These are phyloP conservation scores for Arthrinium puccinioides DNA, from an alignment of 2,329 filamentous ascomycete genomes.

Conservation along the genomic window DNA sequence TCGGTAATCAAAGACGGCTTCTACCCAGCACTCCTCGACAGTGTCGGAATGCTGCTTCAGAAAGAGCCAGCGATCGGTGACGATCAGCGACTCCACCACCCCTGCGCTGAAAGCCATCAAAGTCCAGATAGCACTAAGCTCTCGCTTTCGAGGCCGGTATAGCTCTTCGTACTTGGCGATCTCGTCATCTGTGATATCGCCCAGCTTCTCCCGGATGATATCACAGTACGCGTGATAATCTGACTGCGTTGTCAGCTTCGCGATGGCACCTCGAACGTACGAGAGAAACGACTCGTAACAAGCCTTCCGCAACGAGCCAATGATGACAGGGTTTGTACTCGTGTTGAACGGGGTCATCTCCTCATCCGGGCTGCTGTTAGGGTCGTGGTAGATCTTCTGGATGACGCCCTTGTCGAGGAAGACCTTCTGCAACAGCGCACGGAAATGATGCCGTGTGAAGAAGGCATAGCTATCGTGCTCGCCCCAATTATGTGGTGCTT, in stretches of 20 bases:
- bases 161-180: slow-evolving; percentile 61
- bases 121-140: slow-evolving; percentile 83
- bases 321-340: slow-evolving; percentile 73
- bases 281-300: slow-evolving; percentile 68
- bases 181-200: slow-evolving; percentile 63
- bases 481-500: slow-evolving; percentile 92
- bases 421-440: slow-evolving; percentile 84
- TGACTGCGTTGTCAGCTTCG: slow-evolving; percentile 57
- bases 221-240: slow-evolving; percentile 52
- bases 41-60: slow-evolving; percentile 68
- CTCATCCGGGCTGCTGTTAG: slow-evolving; percentile 11
- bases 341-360: slow-evolving; percentile 37
- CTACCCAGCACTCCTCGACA: slow-evolving; percentile 77
- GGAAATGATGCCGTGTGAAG: slow-evolving; percentile 89
- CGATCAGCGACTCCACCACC: slow-evolving; percentile 83
- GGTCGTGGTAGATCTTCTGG: slow-evolving; percentile 43
- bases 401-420: slow-evolving; percentile 81
- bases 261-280: slow-evolving; percentile 75
- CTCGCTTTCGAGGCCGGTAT: slow-evolving; percentile 63
- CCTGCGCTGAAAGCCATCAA: slow-evolving; percentile 93
- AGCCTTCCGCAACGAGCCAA: slow-evolving; percentile 74
- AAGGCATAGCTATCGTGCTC: slow-evolving; percentile 73
- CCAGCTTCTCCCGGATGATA: slow-evolving; percentile 60
- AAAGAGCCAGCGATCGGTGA: slow-evolving; percentile 84
- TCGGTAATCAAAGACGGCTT: slow-evolving; percentile 83